These are phyloP conservation scores for Petunia axillaris DNA, from an alignment of 257 asterid genomes.

Conservation along the genomic window DNA sequence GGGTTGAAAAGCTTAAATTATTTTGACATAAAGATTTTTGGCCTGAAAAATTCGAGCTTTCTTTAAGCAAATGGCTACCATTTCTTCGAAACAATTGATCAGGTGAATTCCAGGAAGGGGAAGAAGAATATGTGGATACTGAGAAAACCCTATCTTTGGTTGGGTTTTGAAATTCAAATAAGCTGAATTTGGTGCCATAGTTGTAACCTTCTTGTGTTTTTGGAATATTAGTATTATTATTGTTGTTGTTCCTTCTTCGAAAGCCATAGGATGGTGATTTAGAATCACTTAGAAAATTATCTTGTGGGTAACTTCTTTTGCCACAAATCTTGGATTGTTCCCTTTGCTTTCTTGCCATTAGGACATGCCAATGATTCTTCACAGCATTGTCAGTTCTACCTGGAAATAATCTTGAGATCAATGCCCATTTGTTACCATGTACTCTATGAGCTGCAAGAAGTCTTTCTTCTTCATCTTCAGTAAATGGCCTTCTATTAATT, in stretches of 20 bases:
- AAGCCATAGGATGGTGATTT: conserved; percentile 46
- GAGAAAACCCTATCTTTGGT: conserved; percentile 51
- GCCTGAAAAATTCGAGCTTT: conserved; percentile 6
- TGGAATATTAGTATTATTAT: not conserved
- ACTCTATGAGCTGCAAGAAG: conserved; percentile 77
- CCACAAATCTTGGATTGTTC: conserved; percentile 63
- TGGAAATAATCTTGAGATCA: conserved; percentile 86
- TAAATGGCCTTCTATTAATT: conserved; percentile 84
- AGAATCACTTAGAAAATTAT: conserved; percentile 30
- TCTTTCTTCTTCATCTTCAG: conserved; percentile 86
- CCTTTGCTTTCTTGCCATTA: conserved; percentile 91
- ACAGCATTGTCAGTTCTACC: conserved; percentile 97
- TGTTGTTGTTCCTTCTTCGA: conserved; percentile 31
- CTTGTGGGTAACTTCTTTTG: conserved; percentile 43
- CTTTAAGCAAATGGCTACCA: conserved; percentile 26
- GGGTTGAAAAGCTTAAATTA: conserved; percentile 38
- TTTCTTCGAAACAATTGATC: conserved; percentile 40
- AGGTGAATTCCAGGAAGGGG: conserved; percentile 1
- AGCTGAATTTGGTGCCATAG: conserved; percentile 53
- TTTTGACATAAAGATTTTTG: conserved; percentile 20
- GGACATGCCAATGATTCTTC: conserved; percentile 94
- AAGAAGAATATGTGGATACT: conserved; percentile 39
- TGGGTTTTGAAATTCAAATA: conserved; percentile 45
- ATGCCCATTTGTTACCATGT: conserved; percentile 94
- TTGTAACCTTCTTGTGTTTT: conserved; percentile 44